Percentiles rank a stretch among this genome's conserved stretches.
Conservation (phyloP, 2,329 filamentous ascomycete genomes). For the Apiospora marii region DNA sequence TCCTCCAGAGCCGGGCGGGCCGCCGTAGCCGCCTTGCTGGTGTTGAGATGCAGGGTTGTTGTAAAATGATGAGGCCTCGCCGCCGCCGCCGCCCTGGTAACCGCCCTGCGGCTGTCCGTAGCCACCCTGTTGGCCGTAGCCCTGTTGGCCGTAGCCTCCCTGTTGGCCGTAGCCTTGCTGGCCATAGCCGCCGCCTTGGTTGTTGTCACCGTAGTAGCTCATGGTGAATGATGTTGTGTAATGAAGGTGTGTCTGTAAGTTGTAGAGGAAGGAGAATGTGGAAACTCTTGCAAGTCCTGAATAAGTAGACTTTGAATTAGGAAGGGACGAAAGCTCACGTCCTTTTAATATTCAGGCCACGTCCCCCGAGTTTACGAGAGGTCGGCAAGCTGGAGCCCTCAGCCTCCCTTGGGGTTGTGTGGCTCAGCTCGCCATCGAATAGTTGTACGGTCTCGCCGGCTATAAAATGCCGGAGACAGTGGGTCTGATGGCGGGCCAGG, state of each 20-base stretch:
- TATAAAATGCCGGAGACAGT: slow-evolving; percentile 7
- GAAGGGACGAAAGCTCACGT: background rate
- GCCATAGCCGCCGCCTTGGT: slow-evolving; percentile 21
- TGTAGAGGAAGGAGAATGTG: background rate
- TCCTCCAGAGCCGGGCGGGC: slow-evolving; percentile 29
- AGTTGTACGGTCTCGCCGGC: slow-evolving; percentile 1
- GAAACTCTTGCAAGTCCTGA: background rate
- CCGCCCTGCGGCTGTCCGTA: slow-evolving; percentile 12
- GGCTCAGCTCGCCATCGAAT: slow-evolving; percentile 8
- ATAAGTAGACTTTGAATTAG: background rate
- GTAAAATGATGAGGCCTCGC: slow-evolving; percentile 20
- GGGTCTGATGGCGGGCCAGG: background rate
- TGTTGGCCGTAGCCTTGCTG: slow-evolving; percentile 10
- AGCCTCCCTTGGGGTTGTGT: background rate
- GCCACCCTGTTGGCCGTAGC: background rate
- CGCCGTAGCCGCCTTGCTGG: slow-evolving; percentile 18
- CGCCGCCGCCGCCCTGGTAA: background rate
- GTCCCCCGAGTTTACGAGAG: background rate
- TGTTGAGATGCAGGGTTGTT: slow-evolving; percentile 14
- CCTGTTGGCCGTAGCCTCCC: slow-evolving; percentile 13
- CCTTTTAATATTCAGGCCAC: slow-evolving; percentile 12
- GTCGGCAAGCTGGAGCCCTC: background rate
- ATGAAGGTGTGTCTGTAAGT: background rate
- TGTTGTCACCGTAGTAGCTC: slow-evolving; percentile 13
- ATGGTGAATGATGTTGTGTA: background rate